These are phyloP conservation scores for Acanthochlamys bracteata DNA, from an alignment of 106 monocot species.

Conservation along the genomic window DNA sequence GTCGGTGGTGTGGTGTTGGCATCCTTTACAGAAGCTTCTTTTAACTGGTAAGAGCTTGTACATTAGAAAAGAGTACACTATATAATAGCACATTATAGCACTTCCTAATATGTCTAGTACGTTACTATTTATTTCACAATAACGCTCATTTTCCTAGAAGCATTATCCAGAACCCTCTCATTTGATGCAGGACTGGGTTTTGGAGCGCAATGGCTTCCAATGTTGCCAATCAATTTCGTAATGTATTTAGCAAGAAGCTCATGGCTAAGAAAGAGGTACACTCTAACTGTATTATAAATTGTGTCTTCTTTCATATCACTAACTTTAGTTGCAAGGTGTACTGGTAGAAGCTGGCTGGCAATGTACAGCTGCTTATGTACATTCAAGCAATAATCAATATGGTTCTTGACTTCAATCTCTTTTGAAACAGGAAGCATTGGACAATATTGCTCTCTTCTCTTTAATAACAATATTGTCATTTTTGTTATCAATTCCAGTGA, in stretches of 20 bases:
- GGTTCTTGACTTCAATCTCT: background rate
- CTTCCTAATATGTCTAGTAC: background rate
- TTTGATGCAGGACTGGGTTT: constrained; percentile 28
- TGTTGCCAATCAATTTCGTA: constrained; percentile 74
- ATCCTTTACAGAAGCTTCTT: constrained; percentile 60
- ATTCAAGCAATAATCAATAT: too few species aligned
- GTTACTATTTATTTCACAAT: background rate
- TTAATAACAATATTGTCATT: constrained; percentile 86
- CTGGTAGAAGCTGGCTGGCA: background rate
- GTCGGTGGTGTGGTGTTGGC: constrained; percentile 69
- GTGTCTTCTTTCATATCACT: background rate
- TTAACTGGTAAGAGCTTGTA: constrained; percentile 41
- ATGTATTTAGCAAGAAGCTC: constrained; percentile 94
- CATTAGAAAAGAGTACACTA: background rate
- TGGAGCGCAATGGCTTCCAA: constrained; percentile 99
- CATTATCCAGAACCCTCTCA: background rate
- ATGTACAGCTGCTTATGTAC: too few species aligned
- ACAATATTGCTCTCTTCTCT: constrained; percentile 95
- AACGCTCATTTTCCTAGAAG: background rate
- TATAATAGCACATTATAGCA: background rate
- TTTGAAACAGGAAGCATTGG: constrained; percentile 77
- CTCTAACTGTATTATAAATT: background rate
- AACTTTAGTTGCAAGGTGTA: background rate
- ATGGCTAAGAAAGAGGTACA: constrained; percentile 82
- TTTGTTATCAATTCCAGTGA: constrained; percentile 41